Percentiles rank a stretch among this genome's conserved stretches.
phyloP scores from a whole-genome alignment of 345 rosid genomes.

The Passiflora organensis region DNA sequence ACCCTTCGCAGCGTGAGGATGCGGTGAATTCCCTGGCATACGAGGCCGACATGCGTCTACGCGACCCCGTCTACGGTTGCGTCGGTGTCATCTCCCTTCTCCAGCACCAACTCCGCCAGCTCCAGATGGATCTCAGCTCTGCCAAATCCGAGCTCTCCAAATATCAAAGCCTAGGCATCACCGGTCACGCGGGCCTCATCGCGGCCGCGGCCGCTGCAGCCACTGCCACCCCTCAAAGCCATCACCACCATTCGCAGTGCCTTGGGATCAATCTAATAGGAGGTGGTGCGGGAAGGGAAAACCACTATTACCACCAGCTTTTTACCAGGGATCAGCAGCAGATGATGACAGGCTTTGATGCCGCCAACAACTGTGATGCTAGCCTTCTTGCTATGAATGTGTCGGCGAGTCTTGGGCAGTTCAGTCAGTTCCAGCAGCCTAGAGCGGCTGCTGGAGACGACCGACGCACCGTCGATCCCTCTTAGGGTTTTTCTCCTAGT shows the following conservation, averaged over 20 bases:
- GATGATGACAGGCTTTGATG: conserved; percentile 58
- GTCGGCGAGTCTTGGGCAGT: conserved; percentile 56
- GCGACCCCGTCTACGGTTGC: conserved; percentile 29
- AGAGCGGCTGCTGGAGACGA: conserved; percentile 74
- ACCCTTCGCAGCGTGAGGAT: conserved; percentile 28
- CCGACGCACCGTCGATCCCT: conserved; percentile 75
- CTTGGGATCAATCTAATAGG: conserved; percentile 61
- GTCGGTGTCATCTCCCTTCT: conserved; percentile 28
- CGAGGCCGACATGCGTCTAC: conserved; percentile 30
- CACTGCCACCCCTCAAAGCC: conserved; percentile 26
- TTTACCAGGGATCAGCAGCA: conserved; percentile 66
- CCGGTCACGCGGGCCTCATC: conserved; percentile 52
- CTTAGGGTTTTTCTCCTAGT: no score
- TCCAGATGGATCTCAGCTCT: conserved; percentile 29
- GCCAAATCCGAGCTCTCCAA: conserved; percentile 28
- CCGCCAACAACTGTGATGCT: conserved; percentile 45
- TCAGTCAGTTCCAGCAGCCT: conserved; percentile 77
- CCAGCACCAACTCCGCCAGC: conserved; percentile 30
- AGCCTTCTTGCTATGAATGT: conserved; percentile 68
- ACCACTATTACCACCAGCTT: conserved; percentile 47
- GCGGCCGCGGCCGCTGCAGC: conserved; percentile 55
- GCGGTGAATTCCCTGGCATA: conserved; percentile 29
- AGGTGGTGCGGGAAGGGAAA: conserved; percentile 23
- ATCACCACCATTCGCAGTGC: conserved; percentile 42
- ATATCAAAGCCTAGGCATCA: conserved; percentile 31